Percentiles rank a stretch among this genome's conserved stretches.
Conservation (phyloP, 495 filamentous ascomycete species). For the Lasiosphaeris hirsuta region DNA sequence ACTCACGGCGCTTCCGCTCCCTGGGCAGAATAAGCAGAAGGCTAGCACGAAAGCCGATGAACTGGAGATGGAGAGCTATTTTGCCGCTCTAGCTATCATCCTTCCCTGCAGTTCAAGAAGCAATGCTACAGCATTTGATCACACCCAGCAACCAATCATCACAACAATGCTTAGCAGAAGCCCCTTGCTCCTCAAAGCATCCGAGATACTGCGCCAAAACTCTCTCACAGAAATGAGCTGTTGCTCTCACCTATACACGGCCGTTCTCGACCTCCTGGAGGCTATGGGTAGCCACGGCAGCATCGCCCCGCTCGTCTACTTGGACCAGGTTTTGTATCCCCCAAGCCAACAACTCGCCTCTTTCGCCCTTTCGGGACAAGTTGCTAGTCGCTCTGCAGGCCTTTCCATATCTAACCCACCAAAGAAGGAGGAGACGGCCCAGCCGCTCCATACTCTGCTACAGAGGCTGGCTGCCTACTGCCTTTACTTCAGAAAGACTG, state of each 20-base stretch:
- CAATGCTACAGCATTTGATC: slow-evolving; percentile 11
- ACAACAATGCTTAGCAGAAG: slow-evolving; percentile 30
- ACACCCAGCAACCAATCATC: slow-evolving; percentile 14
- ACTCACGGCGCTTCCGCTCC: too few species aligned
- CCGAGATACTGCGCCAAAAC: slow-evolving; percentile 27
- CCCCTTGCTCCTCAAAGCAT: slow-evolving; percentile 28
- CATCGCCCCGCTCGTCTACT: slow-evolving; percentile 15
- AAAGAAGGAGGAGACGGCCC: not conserved
- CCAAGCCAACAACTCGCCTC: slow-evolving; percentile 15
- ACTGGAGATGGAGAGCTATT: slow-evolving; percentile 6
- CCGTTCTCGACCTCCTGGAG: slow-evolving; percentile 31
- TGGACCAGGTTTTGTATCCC: slow-evolving; percentile 21
- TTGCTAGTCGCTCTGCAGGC: too few species aligned
- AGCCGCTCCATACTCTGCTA: not conserved
- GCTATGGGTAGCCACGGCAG: slow-evolving; percentile 17
- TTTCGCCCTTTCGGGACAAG: not conserved
- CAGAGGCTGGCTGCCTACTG: not conserved
- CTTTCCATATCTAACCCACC: too few species aligned
- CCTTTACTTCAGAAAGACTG: not conserved
- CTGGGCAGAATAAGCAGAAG: not conserved
- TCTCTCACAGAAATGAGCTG: slow-evolving; percentile 29
- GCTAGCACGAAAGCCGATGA: not conserved
- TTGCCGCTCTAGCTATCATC: slow-evolving; percentile 18
- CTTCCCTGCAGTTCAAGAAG: slow-evolving; percentile 4
- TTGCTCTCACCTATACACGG: slow-evolving; percentile 14